Percentiles rank a stretch among this genome's conserved stretches.
Evolutionary conservation across 352 stramenopile genomes (phyloP).

Genomic region (Phytopythium helicoides): DNA sequence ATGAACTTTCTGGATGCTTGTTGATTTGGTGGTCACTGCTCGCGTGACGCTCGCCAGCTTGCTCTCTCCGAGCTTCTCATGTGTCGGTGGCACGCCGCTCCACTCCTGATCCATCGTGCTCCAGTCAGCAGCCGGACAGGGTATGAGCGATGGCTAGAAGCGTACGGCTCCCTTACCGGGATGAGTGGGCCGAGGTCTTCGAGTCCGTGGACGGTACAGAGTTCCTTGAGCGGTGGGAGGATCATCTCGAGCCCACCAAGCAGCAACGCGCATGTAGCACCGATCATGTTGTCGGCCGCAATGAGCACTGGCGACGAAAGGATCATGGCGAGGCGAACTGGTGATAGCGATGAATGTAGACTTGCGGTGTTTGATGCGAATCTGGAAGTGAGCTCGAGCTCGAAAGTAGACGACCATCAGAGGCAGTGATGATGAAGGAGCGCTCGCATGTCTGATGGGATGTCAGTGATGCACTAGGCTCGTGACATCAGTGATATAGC

Average conservation of each 20-base stretch:
- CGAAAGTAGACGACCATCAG: too few species aligned
- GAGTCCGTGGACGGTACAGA: conserved; percentile 2
- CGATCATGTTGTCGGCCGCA: conserved; percentile 2
- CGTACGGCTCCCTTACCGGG: not conserved
- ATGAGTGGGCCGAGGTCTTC: conserved; percentile 8
- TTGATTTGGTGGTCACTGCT: not conserved
- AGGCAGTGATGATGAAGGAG: too few species aligned
- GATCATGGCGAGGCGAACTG: not conserved
- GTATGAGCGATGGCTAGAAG: not conserved
- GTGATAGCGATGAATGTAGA: not conserved
- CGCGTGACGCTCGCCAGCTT: not conserved
- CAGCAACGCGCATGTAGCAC: conserved; percentile 1
- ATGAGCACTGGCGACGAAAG: conserved; percentile 4
- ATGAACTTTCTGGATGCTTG: conserved; percentile 2
- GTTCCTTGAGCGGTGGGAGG: conserved; percentile 4
- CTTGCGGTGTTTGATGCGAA: not conserved
- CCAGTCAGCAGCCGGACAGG: not conserved
- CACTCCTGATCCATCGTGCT: not conserved
- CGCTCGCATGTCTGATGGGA: too few species aligned
- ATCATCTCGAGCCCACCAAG: conserved; percentile 6
- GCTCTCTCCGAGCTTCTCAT: not conserved
- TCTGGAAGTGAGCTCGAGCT: not conserved
- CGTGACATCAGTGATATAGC: too few species aligned
- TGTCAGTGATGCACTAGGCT: too few species aligned
- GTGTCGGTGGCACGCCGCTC: not conserved